A percentile compares a stretch with the other conserved stretches of the same genome.
Evolutionary conservation across 1,284 basidiomycete species (phyloP).

Genomic region (Fistulinella staudtii): DNA sequence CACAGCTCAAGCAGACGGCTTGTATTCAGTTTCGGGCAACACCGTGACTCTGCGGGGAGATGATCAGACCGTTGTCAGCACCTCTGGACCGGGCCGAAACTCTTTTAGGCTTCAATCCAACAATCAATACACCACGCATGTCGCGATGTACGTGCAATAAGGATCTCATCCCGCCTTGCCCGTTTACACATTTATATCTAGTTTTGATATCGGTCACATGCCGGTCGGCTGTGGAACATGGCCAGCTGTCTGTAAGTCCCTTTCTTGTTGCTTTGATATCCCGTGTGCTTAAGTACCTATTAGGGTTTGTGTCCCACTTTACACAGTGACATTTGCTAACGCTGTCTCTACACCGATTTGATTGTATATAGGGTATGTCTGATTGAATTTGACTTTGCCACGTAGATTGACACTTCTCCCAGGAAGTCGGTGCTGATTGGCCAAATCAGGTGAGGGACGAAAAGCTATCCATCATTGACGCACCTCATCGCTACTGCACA

Average conservation of each 20-base stretch:
- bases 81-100: conserved; percentile 34
- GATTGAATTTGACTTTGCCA: neutral
- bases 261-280: neutral
- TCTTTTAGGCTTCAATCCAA: conserved; percentile 36
- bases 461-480: neutral
- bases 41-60: conserved; percentile 43
- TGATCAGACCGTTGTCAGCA: conserved; percentile 26
- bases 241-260: conserved; percentile 34
- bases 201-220: conserved; percentile 38
- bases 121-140: conserved; percentile 31
- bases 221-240: conserved; percentile 39
- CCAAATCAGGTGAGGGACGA: conserved; percentile 8
- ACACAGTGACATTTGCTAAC: conserved; percentile 1
- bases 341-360: neutral
- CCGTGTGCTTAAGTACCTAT: neutral
- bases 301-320: conserved; percentile 17
- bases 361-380: conserved; percentile 13
- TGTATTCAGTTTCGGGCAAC: conserved; percentile 44
- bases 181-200: too few species aligned
- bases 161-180: neutral
- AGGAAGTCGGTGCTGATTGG: conserved; percentile 22
- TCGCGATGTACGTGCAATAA: conserved; percentile 33
- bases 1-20: conserved; percentile 41
- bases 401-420: conserved; percentile 1
- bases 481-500: conserved; percentile 2